phyloP scores from a whole-genome alignment of 148 eudicot genomes.

The Rhododendron ferrugineum region DNA sequence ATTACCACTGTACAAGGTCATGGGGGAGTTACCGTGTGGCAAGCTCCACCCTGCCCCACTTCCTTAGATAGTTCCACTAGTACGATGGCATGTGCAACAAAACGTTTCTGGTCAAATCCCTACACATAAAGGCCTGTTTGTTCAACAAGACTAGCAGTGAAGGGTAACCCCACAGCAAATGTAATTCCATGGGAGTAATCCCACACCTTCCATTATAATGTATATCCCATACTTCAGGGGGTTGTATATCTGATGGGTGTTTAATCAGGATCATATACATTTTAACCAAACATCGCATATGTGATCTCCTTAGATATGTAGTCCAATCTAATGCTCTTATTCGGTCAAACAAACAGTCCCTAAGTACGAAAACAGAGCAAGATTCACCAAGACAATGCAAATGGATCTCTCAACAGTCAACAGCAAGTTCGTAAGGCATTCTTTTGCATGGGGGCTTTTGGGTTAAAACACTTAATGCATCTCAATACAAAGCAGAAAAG shows the following conservation, averaged over 20 bases:
- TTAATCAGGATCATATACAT: neutral
- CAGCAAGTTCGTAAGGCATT: neutral
- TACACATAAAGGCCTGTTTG: neutral
- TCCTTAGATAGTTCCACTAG: neutral
- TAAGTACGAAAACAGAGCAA: neutral
- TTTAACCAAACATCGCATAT: neutral
- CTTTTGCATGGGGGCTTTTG: neutral
- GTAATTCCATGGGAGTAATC: neutral
- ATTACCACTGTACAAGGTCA: neutral
- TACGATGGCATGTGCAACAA: neutral
- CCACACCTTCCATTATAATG: neutral
- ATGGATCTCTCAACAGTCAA: neutral
- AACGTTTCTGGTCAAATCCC: neutral
- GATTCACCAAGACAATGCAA: neutral
- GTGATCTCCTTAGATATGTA: neutral
- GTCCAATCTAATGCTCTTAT: neutral
- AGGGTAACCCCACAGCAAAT: neutral
- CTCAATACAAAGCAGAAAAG: neutral
- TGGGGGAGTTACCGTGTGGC: neutral
- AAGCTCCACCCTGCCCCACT: neutral
- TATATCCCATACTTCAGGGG: neutral
- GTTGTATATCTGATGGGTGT: neutral
- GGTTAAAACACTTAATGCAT: neutral
- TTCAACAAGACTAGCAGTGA: neutral
- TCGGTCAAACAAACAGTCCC: neutral